Evolutionary conservation across 2,329 filamentous ascomycete species (phyloP).

Genomic region (Ophiostoma montium): DNA sequence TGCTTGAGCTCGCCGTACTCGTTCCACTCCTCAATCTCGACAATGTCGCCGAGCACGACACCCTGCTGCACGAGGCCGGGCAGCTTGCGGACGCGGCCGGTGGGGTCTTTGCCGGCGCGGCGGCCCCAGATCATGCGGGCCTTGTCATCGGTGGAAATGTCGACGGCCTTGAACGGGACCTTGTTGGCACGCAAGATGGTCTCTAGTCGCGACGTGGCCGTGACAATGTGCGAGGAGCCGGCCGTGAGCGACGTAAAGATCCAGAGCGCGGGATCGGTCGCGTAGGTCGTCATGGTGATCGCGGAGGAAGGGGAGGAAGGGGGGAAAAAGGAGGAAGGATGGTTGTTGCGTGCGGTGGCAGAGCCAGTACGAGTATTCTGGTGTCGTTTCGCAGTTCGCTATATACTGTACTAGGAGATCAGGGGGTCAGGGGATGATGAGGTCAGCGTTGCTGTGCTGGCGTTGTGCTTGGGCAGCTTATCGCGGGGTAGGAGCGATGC

Average conservation of each 20-base stretch:
- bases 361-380: too few relatives aligned
- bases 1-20: constrained; percentile 92
- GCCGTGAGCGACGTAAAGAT: constrained; percentile 94
- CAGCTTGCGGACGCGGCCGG: constrained; percentile 56
- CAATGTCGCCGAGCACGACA: constrained; percentile 71
- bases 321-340: not conserved
- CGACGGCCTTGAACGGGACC: constrained; percentile 83
- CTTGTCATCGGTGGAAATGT: constrained; percentile 79
- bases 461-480: not conserved
- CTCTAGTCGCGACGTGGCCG: constrained; percentile 86
- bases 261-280: constrained; percentile 62
- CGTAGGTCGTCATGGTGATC: constrained; percentile 24
- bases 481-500: constrained; percentile 1
- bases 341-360: too few relatives aligned
- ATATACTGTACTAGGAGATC: too few relatives aligned
- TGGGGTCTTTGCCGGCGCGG: constrained; percentile 56
- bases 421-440: not conserved
- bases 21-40: constrained; percentile 97
- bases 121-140: constrained; percentile 82
- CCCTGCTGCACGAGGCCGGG: constrained; percentile 82
- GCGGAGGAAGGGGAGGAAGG: not conserved
- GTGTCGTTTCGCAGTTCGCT: too few relatives aligned
- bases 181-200: constrained; percentile 92
- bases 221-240: constrained; percentile 90
- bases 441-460: not conserved